Evolutionary conservation across 306 rosid genomes (phyloP), one percentile per base, ranked within the genome.

Genomic region (Lathyrus oleraceus): DNA sequence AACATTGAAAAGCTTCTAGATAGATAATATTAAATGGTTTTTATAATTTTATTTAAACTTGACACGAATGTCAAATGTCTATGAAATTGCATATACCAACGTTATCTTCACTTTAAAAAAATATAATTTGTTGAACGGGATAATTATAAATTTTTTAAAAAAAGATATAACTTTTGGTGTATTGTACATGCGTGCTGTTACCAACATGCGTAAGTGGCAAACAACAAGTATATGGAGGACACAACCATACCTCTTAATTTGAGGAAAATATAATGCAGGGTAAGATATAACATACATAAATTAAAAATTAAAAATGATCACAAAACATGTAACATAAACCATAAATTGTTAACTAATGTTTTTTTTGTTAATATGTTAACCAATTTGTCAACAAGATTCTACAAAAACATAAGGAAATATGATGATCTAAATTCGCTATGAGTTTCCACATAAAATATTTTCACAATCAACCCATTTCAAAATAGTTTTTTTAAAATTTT

Each of bases 121-220:
- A 13, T 38, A 53, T 52, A 12, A 51, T 52, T 53, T 51, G 25
- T 54, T 54, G 65, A 69, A 69, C 54, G 56, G 61, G 54, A 47
- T 51, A 48, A 63, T 63, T 73, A 65, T 51, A 57, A 10, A 0
- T 23, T 1, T 25, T 64, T 73, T 78, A 51, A 78, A 51, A 17
- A 52, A 0, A 2, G 19, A 58, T 65, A 76, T 60, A 35, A 75
- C 20, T 71, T 39, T 64, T 57, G 57, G 58, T 28, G 23, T 48
- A 14, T 35, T 7, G 5, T 10, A 65, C 54, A 35, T 78, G 36
- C 74, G 25, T 71, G 66, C 70, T 69, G 84, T 84, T 74, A 61
- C 79, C 75, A 75, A 76, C 68, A 25, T 40, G 75, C 32, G 47
- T 43, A 54, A 81, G 88, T 85, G 90, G 56, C 87, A 84, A 87